phyloP scores from a whole-genome alignment of 768 basidiomycete genomes.

The Boletus subcaerulescens region DNA sequence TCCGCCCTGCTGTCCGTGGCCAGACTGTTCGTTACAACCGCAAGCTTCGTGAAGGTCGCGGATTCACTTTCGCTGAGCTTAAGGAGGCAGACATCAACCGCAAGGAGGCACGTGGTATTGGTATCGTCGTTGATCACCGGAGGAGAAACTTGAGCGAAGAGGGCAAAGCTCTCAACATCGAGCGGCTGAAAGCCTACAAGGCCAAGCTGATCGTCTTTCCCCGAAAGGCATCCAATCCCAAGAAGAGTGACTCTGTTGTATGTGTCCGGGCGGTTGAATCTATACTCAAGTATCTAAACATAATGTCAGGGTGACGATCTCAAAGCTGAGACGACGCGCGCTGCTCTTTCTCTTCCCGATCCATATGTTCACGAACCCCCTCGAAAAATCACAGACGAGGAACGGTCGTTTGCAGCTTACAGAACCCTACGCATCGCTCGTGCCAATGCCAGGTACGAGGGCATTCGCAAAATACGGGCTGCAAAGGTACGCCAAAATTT shows the following conservation, averaged over 20 bases:
- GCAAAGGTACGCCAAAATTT: constrained; percentile 61
- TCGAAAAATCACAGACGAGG: constrained; percentile 88
- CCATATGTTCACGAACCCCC: constrained; percentile 74
- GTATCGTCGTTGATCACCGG: constrained; percentile 96
- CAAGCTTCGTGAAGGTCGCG: constrained; percentile 94
- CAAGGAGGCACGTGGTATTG: constrained; percentile 90
- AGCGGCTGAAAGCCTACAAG: constrained; percentile 93
- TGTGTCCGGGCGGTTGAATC: constrained; percentile 29
- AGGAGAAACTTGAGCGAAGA: constrained; percentile 96
- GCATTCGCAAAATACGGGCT: constrained; percentile 80
- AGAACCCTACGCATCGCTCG: constrained; percentile 82
- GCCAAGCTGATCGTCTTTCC: constrained; percentile 93
- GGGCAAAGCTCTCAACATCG: constrained; percentile 93
- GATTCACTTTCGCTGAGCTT: constrained; percentile 92
- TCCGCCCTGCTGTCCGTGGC: constrained; percentile 95
- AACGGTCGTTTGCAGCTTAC: constrained; percentile 88
- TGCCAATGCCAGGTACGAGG: constrained; percentile 80
- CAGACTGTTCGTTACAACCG: constrained; percentile 98
- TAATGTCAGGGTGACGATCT: constrained; percentile 72
- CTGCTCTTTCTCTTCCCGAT: constrained; percentile 62
- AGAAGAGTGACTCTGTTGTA: constrained; percentile 92
- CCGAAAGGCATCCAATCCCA: constrained; percentile 90
- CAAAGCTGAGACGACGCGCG: constrained; percentile 70
- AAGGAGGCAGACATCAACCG: constrained; percentile 93
- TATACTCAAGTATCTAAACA: constrained; percentile 2